Evolutionary conservation across 192 early-diverging fungal genomes (phyloP), one percentile per base, ranked within the genome.

Genomic region (Chytriomyces sp.): DNA sequence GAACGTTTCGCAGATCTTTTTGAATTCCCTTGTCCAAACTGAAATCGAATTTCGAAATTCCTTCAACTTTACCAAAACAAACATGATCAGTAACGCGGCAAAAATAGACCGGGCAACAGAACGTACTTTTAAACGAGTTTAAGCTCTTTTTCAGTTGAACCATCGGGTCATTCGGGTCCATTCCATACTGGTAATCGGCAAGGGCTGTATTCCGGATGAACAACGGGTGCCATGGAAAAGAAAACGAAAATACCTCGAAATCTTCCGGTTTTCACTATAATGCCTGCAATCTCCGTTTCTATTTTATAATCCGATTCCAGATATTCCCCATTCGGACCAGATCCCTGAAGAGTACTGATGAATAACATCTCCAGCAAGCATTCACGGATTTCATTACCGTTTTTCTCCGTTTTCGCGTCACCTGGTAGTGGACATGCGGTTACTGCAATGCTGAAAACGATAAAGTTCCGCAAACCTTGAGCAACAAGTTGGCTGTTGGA

Each of bases 121-220:
- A 45, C 78, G 45, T 74, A 89, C 88, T 75, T 79, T 90, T 68
- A 64, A 81, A 85, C 13, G 45, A 72, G n/a, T 80, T 50, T 20
- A 92, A 59, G 44, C 78, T 74, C 46, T 85, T 67, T 45, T 79
- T 76, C 35, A 92, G 75, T 64, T 85, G 60, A n/a, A 64, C 60
- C 45, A 89, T 77, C 6, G 85, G 82, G 57, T 89, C 83, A 1
- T 75, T 72, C 24, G 81, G 77, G 49, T 87, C 79, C n/a, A 85
- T 77, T 11, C 86, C 6, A 50, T 80, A 84, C 71, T 92, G 91
- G 75, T 79, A 92, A 75, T 92, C 91, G 0, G 89, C 87, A 64
- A 92, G 75, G 16, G 79, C 91, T 91, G 26, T 45, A 11, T 18
- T 7, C 20, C n/a, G 45, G n/a, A 28, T 35, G 35, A 35, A 35